These are phyloP conservation scores for Geosmithia putterillii DNA, from an alignment of 2,329 filamentous ascomycete species.

Conservation along the genomic window DNA sequence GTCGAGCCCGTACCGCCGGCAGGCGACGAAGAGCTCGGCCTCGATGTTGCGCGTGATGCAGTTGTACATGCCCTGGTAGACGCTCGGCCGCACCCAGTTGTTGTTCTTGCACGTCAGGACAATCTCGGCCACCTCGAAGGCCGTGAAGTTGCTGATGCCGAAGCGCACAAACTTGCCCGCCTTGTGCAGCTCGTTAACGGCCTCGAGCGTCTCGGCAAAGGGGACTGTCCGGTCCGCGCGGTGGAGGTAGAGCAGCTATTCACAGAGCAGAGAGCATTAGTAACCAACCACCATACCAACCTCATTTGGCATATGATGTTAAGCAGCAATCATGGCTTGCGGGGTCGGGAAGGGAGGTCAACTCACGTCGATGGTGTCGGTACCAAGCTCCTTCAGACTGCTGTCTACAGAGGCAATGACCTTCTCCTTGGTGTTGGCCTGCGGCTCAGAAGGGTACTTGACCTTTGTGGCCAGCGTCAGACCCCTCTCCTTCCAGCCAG, in stretches of 20 bases:
- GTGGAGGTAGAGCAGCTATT: constrained; percentile 24
- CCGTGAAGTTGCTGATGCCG: constrained; percentile 74
- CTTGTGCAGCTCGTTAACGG: constrained; percentile 71
- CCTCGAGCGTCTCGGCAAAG: constrained; percentile 69
- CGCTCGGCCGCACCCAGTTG: constrained; percentile 69
- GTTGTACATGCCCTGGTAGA: constrained; percentile 87
- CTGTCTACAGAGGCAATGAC: constrained; percentile 54
- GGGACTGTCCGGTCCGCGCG: constrained; percentile 47
- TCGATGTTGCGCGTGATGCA: constrained; percentile 66
- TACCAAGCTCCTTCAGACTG: constrained; percentile 59
- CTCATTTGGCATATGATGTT: no score
- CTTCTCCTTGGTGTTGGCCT: constrained; percentile 50
- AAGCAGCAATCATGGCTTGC: no score
- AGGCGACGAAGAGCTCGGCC: constrained; percentile 59
- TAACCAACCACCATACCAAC: no score
- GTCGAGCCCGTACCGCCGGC: constrained; percentile 64
- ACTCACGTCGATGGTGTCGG: constrained; percentile 57
- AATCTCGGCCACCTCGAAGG: constrained; percentile 80
- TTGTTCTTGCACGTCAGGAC: constrained; percentile 68
- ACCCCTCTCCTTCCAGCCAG: constrained; percentile 68
- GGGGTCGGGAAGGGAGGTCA: no score
- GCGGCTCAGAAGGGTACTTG: constrained; percentile 46
- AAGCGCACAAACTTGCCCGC: constrained; percentile 73
- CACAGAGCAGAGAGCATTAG: no score
- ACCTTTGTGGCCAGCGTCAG: constrained; percentile 69